Evolutionary conservation across 345 rosid species (phyloP), one percentile per base, ranked within the genome.

Genomic region (Salix purpurea): DNA sequence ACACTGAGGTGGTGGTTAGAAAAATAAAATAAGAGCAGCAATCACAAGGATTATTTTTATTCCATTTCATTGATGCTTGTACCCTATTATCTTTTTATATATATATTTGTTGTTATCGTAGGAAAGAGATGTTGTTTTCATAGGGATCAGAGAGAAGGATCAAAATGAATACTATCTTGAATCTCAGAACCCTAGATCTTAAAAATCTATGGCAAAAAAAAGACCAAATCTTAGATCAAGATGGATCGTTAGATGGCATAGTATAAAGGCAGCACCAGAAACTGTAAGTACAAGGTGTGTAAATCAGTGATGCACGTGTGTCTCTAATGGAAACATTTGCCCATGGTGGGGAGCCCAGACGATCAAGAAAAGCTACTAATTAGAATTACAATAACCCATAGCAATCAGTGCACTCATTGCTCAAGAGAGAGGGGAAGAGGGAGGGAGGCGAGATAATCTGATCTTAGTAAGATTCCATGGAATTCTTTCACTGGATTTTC

Each of bases 241-340:
- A 37, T 9, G 23, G 16, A 26, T 15, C 12, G n/a, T 2, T 28
- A 14, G 23, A 39, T 18, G 1, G 58, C 5, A 4, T 52, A 23
- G 34, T 11, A 28, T 7, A 52, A 70, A 32, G 58, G 14, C 16
- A 76, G 73, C 85, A 76, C 83, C 87, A 77, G 88, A 79, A 75
- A 80, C 81, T 73, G 73, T 65, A 70, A 78, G 54, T 40, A 62
- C 24, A 52, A 68, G 64, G 32, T 56, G 77, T 42, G 78, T 39
- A 75, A 70, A 61, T 70, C 69, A 71, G 77, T 36, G 42, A 21
- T 28, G 82, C 84, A 82, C 85, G 87, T 84, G 86, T 74, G 79
- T 71, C 36, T 52, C 62, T 26, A 37, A 42, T 69, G 65, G 64
- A 40, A n/a, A 61, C 8, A 37, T 28, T 40, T 37, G 44, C 54